Conservation (phyloP, 2,329 filamentous ascomycete species). For the Exophiala viscosa region DNA sequence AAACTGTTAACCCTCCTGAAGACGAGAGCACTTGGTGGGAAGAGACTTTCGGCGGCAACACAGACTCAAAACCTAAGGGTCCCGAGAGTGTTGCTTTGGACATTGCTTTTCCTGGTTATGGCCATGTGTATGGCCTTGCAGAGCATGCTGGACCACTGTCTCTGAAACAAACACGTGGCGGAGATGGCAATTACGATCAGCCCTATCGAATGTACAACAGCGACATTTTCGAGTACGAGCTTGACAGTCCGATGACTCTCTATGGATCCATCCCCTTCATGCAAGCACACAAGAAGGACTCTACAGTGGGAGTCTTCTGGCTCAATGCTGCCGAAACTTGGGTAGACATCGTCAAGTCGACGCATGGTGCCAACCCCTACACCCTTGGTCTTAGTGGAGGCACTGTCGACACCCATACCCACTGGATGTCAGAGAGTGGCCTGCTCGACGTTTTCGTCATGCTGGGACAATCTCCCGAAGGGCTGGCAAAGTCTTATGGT, state of each 20-base stretch:
- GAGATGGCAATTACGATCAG: constrained; percentile 77
- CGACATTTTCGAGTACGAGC: constrained; percentile 95
- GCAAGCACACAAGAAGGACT: constrained; percentile 92
- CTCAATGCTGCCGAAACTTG: constrained; percentile 95
- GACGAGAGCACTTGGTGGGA: constrained; percentile 98
- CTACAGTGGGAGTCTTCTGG: constrained; percentile 95
- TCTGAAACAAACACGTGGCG: constrained; percentile 81
- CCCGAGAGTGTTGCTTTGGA: constrained; percentile 90
- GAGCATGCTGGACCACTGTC: constrained; percentile 88
- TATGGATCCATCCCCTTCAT: constrained; percentile 98
- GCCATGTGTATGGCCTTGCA: constrained; percentile 89
- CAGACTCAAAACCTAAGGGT: constrained; percentile 89
- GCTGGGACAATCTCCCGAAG: constrained; percentile 79
- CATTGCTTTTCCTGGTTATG: constrained; percentile 86
- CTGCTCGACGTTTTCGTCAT: constrained; percentile 91
- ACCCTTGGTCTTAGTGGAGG: constrained; percentile 68
- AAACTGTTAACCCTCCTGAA: constrained; percentile 46
- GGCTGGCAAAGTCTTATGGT: constrained; percentile 76
- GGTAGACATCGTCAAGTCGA: constrained; percentile 87
- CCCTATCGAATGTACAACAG: constrained; percentile 95
- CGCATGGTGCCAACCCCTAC: constrained; percentile 69
- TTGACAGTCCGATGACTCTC: constrained; percentile 96
- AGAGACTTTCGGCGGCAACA: constrained; percentile 90
- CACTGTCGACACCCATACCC: constrained; percentile 72
- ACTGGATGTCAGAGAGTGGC: constrained; percentile 95